Percentiles rank a stretch among this genome's conserved stretches.
Conservation (phyloP, 768 basidiomycete species). For the Cystobasidium onofrii region DNA sequence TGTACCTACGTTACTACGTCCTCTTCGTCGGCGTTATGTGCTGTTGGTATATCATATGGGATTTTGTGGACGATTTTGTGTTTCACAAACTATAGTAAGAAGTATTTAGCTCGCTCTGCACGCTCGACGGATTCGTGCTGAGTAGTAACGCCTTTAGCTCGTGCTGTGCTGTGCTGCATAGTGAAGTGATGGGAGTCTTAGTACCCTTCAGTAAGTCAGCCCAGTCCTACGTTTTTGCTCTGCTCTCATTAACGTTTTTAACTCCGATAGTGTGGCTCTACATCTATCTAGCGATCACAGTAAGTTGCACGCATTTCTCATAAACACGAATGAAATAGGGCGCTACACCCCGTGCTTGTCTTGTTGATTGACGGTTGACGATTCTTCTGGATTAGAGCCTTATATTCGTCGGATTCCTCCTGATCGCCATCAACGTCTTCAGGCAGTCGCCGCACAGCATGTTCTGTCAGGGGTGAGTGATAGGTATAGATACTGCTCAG, state of each 20-base stretch:
- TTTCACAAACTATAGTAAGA: conserved; percentile 23
- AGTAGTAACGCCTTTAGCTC: not conserved
- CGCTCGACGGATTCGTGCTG: not conserved
- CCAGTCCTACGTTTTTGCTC: not conserved
- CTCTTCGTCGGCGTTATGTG: conserved; percentile 30
- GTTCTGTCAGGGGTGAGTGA: conserved; percentile 28
- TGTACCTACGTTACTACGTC: conserved; percentile 23
- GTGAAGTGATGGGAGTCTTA: not conserved
- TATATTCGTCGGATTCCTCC: conserved; percentile 3
- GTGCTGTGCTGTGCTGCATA: conserved; percentile 5
- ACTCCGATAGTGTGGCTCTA: conserved; percentile 22
- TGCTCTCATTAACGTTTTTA: not conserved
- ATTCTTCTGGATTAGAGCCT: not conserved
- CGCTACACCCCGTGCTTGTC: too few species aligned
- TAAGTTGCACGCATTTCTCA: too few species aligned
- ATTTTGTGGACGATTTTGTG: conserved; percentile 24
- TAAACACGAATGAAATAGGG: too few species aligned
- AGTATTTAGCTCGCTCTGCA: too few species aligned
- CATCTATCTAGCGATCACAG: conserved; percentile 20
- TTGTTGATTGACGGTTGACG: too few species aligned
- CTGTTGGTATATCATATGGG: conserved; percentile 24
- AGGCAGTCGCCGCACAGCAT: conserved; percentile 30
- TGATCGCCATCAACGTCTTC: conserved; percentile 21
- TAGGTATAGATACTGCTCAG: not conserved
- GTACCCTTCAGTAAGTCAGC: not conserved